Evolutionary conservation across 768 basidiomycete genomes (phyloP), one percentile per base, ranked within the genome.

Genomic region (Lyophyllum decastes): DNA sequence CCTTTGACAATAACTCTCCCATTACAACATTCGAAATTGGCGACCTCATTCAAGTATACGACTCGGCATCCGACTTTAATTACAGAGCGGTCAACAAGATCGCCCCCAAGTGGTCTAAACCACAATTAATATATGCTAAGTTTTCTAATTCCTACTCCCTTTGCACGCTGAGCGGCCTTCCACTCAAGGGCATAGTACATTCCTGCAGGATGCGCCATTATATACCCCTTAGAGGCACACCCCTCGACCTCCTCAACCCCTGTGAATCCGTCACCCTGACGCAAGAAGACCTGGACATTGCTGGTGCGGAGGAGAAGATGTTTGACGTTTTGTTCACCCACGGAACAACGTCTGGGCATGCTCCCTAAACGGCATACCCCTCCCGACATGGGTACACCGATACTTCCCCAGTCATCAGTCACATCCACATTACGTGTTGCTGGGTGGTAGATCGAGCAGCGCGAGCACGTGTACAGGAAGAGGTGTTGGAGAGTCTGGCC

Each of bases 1-100:
- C 52, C 2, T 54, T 54, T 21, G 52, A 54, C 30, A 54, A 46
- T 1, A 54, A 25, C 46, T 54, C 44, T 17, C n/a, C n/a, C n/a
- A n/a, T n/a, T n/a, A n/a, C n/a, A n/a, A n/a, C n/a, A n/a, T n/a
- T n/a, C n/a, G n/a, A 33, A 3, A 44, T 46, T 6, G 44, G 52
- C 2, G 52, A 54, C 41, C 44, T 54, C 9, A 30, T 54, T 1
- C 52, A 54, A 25, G 52, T 54, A 1, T 54, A 54, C 21, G 30
- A 54, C 30, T 54, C 52, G 7, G 44, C 52, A 1, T 54, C 33
- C 19, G 44, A 54, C 44, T 54, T 33, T 21, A 46, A 45, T 24
- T 30, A 54, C n/a, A 30, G 33, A 33, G 1, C 52, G 1, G 26
- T 54, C 12, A 54, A 54, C 14, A 54, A 54, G 41, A 45, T 54